A percentile compares a stretch with the other conserved stretches of the same genome.
These are phyloP conservation scores for Cyclanthera cordifolia DNA, from an alignment of 306 rosid genomes.

Conservation along the genomic window DNA sequence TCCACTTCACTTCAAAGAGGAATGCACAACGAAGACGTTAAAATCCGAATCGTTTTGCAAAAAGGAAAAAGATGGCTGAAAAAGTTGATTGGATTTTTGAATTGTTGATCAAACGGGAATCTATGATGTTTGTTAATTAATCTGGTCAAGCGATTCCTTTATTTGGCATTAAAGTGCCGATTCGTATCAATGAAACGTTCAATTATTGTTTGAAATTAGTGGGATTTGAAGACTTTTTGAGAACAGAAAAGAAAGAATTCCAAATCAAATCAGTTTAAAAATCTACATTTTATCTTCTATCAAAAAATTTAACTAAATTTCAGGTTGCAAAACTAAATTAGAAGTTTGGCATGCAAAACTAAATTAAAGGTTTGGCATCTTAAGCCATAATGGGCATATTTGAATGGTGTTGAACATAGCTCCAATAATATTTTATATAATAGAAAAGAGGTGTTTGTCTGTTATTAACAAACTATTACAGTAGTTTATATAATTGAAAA, in stretches of 20 bases:
- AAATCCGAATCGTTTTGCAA: background rate
- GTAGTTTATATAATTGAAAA: too few species aligned
- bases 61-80: background rate
- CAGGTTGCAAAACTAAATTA: too few species aligned
- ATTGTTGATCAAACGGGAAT: constrained; percentile 7
- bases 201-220: background rate
- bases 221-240: background rate
- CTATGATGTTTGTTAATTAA: background rate
- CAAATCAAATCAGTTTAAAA: background rate
- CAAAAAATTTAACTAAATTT: too few species aligned
- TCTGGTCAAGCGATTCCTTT: background rate
- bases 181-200: background rate
- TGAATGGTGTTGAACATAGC: too few species aligned
- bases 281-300: too few species aligned
- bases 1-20: background rate
- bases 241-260: background rate
- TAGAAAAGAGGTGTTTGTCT: too few species aligned
- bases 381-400: too few species aligned
- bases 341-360: too few species aligned
- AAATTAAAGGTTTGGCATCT: too few species aligned
- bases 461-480: too few species aligned
- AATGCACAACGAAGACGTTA: background rate
- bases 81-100: constrained; percentile 12
- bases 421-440: too few species aligned
- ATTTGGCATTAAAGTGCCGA: background rate